Evolutionary conservation across 2,329 filamentous ascomycete genomes (phyloP).

Genomic region (Beauveria varroae): DNA sequence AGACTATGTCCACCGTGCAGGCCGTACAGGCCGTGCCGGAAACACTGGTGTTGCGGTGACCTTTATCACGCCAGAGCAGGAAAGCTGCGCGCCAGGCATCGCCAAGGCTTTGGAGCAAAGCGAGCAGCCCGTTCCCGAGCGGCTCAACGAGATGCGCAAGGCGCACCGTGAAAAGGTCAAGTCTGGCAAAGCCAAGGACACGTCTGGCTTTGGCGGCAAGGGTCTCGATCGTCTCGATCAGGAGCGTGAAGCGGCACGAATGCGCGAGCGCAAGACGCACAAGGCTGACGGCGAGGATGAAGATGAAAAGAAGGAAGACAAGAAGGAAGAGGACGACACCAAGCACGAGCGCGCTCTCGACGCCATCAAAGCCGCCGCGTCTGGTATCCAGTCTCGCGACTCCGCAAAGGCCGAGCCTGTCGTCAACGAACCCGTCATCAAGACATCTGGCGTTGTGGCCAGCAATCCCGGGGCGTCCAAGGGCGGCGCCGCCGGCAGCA

Average conservation of each 20-base stretch:
- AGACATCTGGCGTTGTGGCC: conserved; percentile 9
- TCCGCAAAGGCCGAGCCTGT: conserved; percentile 34
- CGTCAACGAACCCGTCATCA: conserved; percentile 7
- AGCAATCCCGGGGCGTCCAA: conserved; percentile 37
- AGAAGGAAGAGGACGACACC: conserved; percentile 61
- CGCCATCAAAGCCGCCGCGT: conserved; percentile 55
- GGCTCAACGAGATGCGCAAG: conserved; percentile 56
- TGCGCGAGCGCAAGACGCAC: conserved; percentile 80
- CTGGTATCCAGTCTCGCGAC: conserved; percentile 48
- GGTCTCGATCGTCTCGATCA: conserved; percentile 87
- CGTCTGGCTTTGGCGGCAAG: conserved; percentile 88
- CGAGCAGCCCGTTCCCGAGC: conserved; percentile 72
- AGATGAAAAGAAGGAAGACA: conserved; percentile 69
- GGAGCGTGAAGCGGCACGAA: conserved; percentile 78
- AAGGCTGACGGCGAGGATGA: conserved; percentile 82
- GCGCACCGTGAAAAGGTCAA: conserved; percentile 86
- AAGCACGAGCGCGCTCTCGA: conserved; percentile 60
- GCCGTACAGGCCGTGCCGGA: conserved; percentile 87
- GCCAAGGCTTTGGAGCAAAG: conserved; percentile 90
- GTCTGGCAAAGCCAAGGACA: conserved; percentile 81
- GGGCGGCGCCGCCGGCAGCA: conserved; percentile 48
- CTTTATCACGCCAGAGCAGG: conserved; percentile 85
- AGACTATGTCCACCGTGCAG: conserved; percentile 92
- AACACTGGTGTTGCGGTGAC: conserved; percentile 94
- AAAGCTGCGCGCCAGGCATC: conserved; percentile 82